Evolutionary conservation across 768 basidiomycete genomes (phyloP).

Genomic region (Auriscalpium orientale): DNA sequence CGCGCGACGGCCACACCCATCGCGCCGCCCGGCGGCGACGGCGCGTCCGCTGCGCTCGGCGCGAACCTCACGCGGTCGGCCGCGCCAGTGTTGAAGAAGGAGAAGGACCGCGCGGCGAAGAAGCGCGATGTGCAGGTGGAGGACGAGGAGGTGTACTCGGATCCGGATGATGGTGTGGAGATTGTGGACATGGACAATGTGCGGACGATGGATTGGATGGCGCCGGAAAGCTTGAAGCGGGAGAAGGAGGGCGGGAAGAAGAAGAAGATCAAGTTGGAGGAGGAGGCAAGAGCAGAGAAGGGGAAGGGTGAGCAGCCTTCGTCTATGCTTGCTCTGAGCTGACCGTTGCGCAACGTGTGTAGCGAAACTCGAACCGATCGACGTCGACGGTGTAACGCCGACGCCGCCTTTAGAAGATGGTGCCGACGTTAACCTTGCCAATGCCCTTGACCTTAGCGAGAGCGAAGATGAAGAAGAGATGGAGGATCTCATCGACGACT

Average conservation of each 20-base stretch:
- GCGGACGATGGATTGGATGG: constrained; percentile 80
- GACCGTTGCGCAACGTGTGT: not conserved
- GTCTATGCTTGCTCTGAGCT: not conserved
- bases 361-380: constrained; percentile 17
- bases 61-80: constrained; percentile 42
- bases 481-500: constrained; percentile 73
- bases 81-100: constrained; percentile 43
- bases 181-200: constrained; percentile 81
- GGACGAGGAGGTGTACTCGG: constrained; percentile 71
- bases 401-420: constrained; percentile 7
- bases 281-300: constrained; percentile 23
- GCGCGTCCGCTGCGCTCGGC: constrained; percentile 33
- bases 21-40: constrained; percentile 30
- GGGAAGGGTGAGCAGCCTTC: constrained; percentile 25
- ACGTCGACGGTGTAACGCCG: constrained; percentile 15
- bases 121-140: constrained; percentile 25
- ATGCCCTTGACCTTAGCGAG: constrained; percentile 65
- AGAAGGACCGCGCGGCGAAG: constrained; percentile 23
- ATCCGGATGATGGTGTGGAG: constrained; percentile 82
- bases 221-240: constrained; percentile 63
- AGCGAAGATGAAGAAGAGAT: constrained; percentile 73
- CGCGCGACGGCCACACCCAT: constrained; percentile 51
- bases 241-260: constrained; percentile 34
- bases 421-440: constrained; percentile 39
- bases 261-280: constrained; percentile 40